phyloP scores from a whole-genome alignment of 257 asterid genomes.

The Penstemon barbatus region DNA sequence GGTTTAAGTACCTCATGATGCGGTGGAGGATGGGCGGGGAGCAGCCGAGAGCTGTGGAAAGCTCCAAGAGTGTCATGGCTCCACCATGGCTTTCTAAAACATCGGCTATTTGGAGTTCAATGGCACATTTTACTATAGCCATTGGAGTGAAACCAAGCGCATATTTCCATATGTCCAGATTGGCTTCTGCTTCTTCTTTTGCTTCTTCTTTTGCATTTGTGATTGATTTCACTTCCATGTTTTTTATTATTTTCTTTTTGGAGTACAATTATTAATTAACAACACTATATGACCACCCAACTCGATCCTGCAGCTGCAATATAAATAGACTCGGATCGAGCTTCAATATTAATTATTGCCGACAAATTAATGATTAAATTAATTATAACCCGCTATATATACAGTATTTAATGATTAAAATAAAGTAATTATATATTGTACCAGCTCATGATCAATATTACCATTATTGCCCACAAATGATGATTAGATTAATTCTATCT shows the following conservation, averaged over 20 bases:
- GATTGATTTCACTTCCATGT: constrained; percentile 13
- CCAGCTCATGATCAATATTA: too few relatives aligned
- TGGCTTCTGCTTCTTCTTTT: constrained; percentile 42
- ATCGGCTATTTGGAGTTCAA: constrained; percentile 68
- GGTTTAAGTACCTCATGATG: constrained; percentile 59
- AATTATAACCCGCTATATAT: too few relatives aligned
- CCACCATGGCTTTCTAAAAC: constrained; percentile 47
- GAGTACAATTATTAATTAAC: background rate
- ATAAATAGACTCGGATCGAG: too few relatives aligned
- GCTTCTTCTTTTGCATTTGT: background rate
- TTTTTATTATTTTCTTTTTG: background rate
- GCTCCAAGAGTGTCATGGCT: constrained; percentile 39
- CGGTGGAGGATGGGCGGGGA: constrained; percentile 55
- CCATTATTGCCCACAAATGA: too few relatives aligned
- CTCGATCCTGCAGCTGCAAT: too few relatives aligned
- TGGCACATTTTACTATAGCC: constrained; percentile 70
- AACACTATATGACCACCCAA: too few relatives aligned
- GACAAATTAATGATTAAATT: too few relatives aligned
- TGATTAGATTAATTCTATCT: too few relatives aligned
- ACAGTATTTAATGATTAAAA: too few relatives aligned
- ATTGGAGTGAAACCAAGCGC: constrained; percentile 57
- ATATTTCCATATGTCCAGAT: constrained; percentile 54
- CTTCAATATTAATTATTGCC: too few relatives aligned
- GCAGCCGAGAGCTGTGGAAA: constrained; percentile 53
- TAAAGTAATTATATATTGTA: too few relatives aligned